Percentiles rank a stretch among this genome's conserved stretches.
Conservation (phyloP, 176 grass and related monocot species). For the Lolium multiflorum region DNA sequence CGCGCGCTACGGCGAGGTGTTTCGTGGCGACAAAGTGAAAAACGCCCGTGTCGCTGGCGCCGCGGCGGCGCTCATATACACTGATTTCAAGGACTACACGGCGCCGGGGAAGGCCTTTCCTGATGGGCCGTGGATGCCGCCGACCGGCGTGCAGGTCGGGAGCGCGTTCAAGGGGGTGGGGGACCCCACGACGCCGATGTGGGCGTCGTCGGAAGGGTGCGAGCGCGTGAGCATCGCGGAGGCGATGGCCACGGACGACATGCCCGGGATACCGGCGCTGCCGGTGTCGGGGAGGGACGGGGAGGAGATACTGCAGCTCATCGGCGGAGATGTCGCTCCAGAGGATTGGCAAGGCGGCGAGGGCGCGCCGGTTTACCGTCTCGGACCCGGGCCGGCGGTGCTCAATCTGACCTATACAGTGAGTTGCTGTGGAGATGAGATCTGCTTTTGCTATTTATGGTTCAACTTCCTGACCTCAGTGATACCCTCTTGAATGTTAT, state of each 20-base stretch:
- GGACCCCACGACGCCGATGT: constrained; percentile 82
- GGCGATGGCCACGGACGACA: constrained; percentile 63
- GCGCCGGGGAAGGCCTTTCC: constrained; percentile 59
- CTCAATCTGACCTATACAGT: constrained; percentile 79
- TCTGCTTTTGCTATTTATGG: constrained; percentile 7
- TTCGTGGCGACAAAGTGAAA: constrained; percentile 76
- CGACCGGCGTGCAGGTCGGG: constrained; percentile 81
- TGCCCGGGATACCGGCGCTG: constrained; percentile 75
- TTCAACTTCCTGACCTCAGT: no score
- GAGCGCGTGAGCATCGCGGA: constrained; percentile 68
- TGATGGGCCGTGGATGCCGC: constrained; percentile 77
- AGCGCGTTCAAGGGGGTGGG: constrained; percentile 63
- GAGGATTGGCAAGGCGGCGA: constrained; percentile 86
- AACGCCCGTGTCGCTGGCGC: constrained; percentile 77
- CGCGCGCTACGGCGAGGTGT: constrained; percentile 76
- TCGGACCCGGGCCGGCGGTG: constrained; percentile 76
- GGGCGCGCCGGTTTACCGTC: constrained; percentile 47
- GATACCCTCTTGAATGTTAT: constrained; percentile 58
- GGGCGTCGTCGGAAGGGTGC: constrained; percentile 68
- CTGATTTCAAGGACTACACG: constrained; percentile 78
- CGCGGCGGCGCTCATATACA: constrained; percentile 70
- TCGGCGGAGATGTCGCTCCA: constrained; percentile 68
- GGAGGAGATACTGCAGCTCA: constrained; percentile 58
- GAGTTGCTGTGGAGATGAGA: constrained; percentile 16
- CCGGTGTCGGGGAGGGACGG: constrained; percentile 82